Evolutionary conservation across 768 basidiomycete genomes (phyloP), one percentile per base, ranked within the genome.

Genomic region (Calocera viscosa): DNA sequence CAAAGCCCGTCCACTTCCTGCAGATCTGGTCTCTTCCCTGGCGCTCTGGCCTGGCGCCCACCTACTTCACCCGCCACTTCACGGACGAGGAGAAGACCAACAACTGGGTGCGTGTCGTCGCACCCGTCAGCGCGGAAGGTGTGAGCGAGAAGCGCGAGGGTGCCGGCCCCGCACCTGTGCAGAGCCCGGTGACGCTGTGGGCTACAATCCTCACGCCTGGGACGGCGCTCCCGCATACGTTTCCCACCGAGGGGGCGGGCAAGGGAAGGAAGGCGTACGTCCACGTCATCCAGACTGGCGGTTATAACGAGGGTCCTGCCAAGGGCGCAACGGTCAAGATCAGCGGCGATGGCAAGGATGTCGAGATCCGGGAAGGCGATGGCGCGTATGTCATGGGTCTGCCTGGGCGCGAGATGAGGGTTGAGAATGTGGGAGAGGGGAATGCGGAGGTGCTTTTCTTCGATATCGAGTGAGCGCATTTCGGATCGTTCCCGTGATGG

Each of bases 61-160:
- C 84, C 64, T 97, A 97, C 76, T 97, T 83, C 77, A 96, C 90
- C 2, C 85, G 92, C 14, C 83, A 91, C 74, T 94, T 94, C 76
- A 78, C 83, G 5, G 92, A 96, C 71, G 86, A 80, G 12, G 85
- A 90, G 72, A 97, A 97, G 79, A 80, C 76, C 68, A 84, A 93
- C 74, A 82, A 81, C 49, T 84, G 90, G 78, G 85, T 79, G 2
- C 79, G 79, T 26, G 78, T 96, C 60, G 92, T 98, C 33, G 94
- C 90, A 0, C 91, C 92, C 0, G 78, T 84, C 8, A 80, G 77
- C 16, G 74, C 81, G 0, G 75, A 82, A 0, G 87, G 82, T 5
- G 91, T 94, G 0, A 72, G 75, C 3, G 77, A 79, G 33, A 78
- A 81, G 64, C 81, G 94, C 53, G 88, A 93, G 67, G 86, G 78